phyloP scores from a whole-genome alignment of 176 grass and related monocot species.

The Avena atlantica region DNA sequence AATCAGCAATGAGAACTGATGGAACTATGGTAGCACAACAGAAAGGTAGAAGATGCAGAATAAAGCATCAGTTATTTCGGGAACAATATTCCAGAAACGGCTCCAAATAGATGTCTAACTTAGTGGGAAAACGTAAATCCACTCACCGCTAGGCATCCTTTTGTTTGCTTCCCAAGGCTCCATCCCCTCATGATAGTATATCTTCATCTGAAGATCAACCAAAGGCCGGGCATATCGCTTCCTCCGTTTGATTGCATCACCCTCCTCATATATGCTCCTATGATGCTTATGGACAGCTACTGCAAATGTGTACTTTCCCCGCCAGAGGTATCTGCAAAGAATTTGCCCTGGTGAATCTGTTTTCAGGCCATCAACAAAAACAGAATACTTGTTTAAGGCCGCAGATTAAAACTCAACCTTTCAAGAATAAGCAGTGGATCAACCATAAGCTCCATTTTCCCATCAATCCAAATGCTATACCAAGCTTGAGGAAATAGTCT shows the following conservation, averaged over 20 bases:
- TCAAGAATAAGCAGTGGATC: conserved; percentile 95
- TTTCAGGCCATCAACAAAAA: conserved; percentile 21
- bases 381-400: background rate
- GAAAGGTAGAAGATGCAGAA: background rate
- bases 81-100: background rate
- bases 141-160: conserved; percentile 72
- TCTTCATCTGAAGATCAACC: conserved; percentile 98
- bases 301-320: conserved; percentile 87
- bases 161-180: conserved; percentile 76
- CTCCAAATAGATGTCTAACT: background rate
- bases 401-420: conserved; percentile 58
- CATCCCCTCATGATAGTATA: conserved; percentile 91
- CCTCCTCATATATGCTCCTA: conserved; percentile 94
- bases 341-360: background rate
- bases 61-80: background rate
- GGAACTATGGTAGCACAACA: background rate
- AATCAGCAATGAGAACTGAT: background rate
- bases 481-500: conserved; percentile 88
- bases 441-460: conserved; percentile 99
- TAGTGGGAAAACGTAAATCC: background rate
- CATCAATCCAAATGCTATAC: conserved; percentile 99
- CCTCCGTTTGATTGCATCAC: conserved; percentile 88
- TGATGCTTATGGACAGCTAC: conserved; percentile 96
- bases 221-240: conserved; percentile 93
- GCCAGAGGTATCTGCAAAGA: conserved; percentile 84